phyloP scores from a whole-genome alignment of 345 rosid genomes.

The Mallotus nudiflorus region DNA sequence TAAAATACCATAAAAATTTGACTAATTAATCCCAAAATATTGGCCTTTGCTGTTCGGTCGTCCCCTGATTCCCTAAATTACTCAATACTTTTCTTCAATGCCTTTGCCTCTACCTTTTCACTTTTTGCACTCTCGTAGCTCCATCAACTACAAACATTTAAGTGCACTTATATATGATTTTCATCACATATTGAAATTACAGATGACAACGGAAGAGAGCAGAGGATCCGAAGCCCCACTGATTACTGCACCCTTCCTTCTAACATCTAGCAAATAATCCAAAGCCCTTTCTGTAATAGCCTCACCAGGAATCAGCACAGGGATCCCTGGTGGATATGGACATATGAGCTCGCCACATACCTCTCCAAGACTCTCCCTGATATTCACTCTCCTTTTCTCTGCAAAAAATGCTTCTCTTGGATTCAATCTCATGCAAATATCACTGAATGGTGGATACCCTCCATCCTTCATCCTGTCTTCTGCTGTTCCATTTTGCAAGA shows the following conservation, averaged over 20 bases:
- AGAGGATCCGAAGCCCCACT: slow-evolving; percentile 57
- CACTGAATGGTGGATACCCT: slow-evolving; percentile 37
- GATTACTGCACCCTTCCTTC: slow-evolving; percentile 37
- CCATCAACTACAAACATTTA: neutral
- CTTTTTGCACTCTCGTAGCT: neutral
- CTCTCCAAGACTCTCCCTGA: slow-evolving; percentile 45
- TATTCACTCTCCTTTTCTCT: slow-evolving; percentile 37
- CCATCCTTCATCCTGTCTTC: slow-evolving; percentile 10
- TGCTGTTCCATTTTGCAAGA: neutral
- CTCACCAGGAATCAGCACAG: slow-evolving; percentile 57
- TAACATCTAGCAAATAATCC: slow-evolving; percentile 43
- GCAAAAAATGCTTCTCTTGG: slow-evolving; percentile 64
- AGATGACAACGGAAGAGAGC: slow-evolving; percentile 45
- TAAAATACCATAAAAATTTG: no score
- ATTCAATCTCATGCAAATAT: slow-evolving; percentile 31
- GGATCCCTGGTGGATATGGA: slow-evolving; percentile 56
- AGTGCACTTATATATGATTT: neutral
- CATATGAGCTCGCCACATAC: slow-evolving; percentile 59
- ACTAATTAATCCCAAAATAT: no score
- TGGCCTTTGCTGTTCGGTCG: no score
- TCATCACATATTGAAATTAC: slow-evolving; percentile 29
- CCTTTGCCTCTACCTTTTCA: neutral
- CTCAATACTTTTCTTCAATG: neutral
- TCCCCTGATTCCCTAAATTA: no score
- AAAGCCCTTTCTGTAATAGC: slow-evolving; percentile 42